Percentiles rank a stretch among this genome's conserved stretches.
Evolutionary conservation across 129 eudicot species (phyloP).

Genomic region (Escallonia herrerae): DNA sequence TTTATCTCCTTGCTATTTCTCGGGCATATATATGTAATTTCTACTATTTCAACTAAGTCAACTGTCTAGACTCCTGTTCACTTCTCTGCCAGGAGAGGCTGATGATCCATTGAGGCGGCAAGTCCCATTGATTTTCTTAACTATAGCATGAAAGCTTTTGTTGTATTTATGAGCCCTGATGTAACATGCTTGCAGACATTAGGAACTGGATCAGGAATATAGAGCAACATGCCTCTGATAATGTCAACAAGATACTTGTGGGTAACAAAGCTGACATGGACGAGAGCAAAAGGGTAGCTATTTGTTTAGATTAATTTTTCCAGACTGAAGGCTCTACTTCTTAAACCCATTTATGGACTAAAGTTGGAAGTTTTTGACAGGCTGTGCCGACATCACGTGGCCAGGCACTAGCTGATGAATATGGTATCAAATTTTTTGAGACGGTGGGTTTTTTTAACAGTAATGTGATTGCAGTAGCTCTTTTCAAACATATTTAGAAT

Average conservation of each 20-base stretch:
- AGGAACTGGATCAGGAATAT: constrained; percentile 76
- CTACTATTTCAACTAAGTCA: too few species aligned
- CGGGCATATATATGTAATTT: neutral
- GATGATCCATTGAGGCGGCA: too few species aligned
- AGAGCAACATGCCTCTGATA: constrained; percentile 83
- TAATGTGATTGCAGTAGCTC: too few species aligned
- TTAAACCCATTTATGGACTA: neutral
- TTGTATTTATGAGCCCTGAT: neutral
- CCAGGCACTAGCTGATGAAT: constrained; percentile 70
- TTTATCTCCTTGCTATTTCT: neutral
- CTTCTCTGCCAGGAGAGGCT: too few species aligned
- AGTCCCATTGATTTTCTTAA: neutral
- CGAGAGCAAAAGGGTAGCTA: constrained; percentile 68
- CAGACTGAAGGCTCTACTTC: neutral
- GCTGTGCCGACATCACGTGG: constrained; percentile 61
- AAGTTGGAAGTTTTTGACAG: constrained; percentile 15
- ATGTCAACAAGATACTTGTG: constrained; percentile 73
- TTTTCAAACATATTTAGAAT: too few species aligned
- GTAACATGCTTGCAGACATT: constrained; percentile 33
- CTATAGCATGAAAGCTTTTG: neutral
- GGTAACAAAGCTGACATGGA: constrained; percentile 90
- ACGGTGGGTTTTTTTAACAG: constrained; percentile 27
- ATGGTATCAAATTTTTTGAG: constrained; percentile 54
- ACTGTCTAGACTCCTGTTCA: too few species aligned
- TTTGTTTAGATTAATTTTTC: neutral